Base-by-base conservation (phyloP, 2,329 filamentous ascomycete genomes). In the Tolypocladium cylindrosporum region DNA sequence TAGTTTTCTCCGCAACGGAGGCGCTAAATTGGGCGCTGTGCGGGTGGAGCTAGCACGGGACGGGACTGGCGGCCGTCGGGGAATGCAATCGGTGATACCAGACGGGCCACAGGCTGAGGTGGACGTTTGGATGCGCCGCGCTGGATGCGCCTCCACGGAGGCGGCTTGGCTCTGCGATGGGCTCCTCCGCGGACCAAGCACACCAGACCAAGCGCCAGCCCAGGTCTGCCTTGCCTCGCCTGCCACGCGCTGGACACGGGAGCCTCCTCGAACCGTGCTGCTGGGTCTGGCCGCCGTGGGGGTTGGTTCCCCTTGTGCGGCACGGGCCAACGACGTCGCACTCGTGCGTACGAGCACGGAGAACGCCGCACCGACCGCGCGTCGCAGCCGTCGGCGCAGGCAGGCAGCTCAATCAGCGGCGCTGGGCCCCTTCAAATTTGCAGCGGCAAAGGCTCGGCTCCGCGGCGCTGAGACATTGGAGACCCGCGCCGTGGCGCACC, bases 71-170 rank as follows among this genome's bases (percentile, higher is more conserved):
- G 36, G 37, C 21, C 56, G 56, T 54, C 56, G 51, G 56, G 42
- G 42, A 55, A 50, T 36, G 56, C 56, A 16, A 24, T 57, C 56
- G 56, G 56, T 19, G 40, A 54, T 57, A 57, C 13, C 55, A 43
- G 55, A 31, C 48, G 55, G 27, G 39, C 37, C 34, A 13, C 36
- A 37, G 31, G 31, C 8, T 34, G 31, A 34, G 31, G 31, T 5
- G 31, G 31, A 34, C 8, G 31, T 34, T 34, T 34, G 31, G 31
- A 9, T 9, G 31, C 6, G 7, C 8, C 7, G 8, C 7, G 8
- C 7, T 34, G 31, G 31, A 9, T 34, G 34, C 51, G 42, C 34
- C 34, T 40, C 51, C 56, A 48, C 56, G 41, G 56, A 51, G 41
- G 54, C 56, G 56, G 52, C 50, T 51, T 57, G 39, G 1, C 19